Conservation (phyloP, 2,329 filamentous ascomycete species). For the Penicillium occitanis region DNA sequence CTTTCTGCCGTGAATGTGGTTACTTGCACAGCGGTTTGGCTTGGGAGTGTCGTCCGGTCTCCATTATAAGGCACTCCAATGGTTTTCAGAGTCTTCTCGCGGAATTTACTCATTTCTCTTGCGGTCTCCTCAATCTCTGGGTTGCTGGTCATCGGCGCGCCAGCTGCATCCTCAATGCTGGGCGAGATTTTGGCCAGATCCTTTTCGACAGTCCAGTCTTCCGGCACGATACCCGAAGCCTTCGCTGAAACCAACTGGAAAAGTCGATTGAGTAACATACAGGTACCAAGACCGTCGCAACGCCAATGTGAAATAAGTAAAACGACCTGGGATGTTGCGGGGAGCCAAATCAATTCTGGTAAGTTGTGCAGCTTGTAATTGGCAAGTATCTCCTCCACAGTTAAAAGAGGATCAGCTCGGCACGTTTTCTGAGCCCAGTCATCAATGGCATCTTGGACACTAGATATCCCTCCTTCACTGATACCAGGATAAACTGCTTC, state of each 20-base stretch:
- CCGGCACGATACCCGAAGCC: not conserved
- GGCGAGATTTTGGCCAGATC: slow-evolving; percentile 21
- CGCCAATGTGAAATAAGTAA: slow-evolving; percentile 23
- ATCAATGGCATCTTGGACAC: slow-evolving; percentile 1
- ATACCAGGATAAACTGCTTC: slow-evolving; percentile 15
- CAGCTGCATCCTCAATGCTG: slow-evolving; percentile 22
- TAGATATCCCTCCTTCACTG: not conserved
- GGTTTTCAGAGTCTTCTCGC: slow-evolving; percentile 16
- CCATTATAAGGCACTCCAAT: slow-evolving; percentile 22
- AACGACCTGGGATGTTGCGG: slow-evolving; percentile 21
- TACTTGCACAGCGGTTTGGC: slow-evolving; percentile 3
- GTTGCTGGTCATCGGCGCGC: slow-evolving; percentile 12
- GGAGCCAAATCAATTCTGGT: slow-evolving; percentile 20
- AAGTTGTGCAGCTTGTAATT: slow-evolving; percentile 12
- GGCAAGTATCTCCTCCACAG: slow-evolving; percentile 17
- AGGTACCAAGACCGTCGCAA: slow-evolving; percentile 21
- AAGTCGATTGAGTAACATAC: slow-evolving; percentile 20
- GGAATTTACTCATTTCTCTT: slow-evolving; percentile 15
- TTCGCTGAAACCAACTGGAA: slow-evolving; percentile 10
- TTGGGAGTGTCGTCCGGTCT: slow-evolving; percentile 18
- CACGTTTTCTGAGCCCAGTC: slow-evolving; percentile 21
- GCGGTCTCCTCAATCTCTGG: slow-evolving; percentile 17
- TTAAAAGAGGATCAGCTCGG: slow-evolving; percentile 15
- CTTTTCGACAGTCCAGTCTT: not conserved
- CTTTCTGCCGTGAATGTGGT: slow-evolving; percentile 18